These are phyloP conservation scores for Mycena sp. DNA, from an alignment of 1,284 basidiomycete species.

Conservation along the genomic window DNA sequence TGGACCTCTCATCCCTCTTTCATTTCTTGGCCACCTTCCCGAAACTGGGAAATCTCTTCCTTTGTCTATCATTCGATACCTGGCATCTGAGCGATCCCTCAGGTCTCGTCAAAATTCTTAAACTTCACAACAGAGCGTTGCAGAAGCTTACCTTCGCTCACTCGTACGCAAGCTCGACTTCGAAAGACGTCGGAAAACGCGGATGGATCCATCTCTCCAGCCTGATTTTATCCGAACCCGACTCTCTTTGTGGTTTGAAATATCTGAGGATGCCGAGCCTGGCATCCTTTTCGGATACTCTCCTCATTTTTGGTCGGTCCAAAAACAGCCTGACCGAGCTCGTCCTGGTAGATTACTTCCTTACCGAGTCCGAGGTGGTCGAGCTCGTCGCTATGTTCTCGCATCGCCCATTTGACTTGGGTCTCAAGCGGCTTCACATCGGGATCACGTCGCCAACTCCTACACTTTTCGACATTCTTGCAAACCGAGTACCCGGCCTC, in stretches of 20 bases:
- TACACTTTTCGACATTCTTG: neutral
- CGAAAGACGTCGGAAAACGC: no score
- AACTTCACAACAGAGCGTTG: neutral
- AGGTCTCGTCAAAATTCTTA: neutral
- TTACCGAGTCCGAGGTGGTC: conserved; percentile 28
- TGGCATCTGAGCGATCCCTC: conserved; percentile 27
- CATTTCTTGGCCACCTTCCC: conserved; percentile 35
- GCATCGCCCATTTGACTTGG: neutral
- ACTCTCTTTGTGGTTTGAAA: conserved; percentile 9
- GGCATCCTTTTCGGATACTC: conserved; percentile 23
- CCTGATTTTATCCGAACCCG: conserved; percentile 6
- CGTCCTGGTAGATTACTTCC: conserved; percentile 29
- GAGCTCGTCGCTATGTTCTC: conserved; percentile 7
- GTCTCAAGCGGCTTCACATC: neutral
- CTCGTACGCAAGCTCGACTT: no score
- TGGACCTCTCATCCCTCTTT: conserved; percentile 44
- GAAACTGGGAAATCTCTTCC: conserved; percentile 32
- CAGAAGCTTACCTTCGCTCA: no score
- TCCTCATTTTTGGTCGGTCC: conserved; percentile 32
- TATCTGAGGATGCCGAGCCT: conserved; percentile 19
- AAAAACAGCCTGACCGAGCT: conserved; percentile 35
- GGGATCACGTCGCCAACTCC: neutral
- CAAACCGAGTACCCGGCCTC: neutral
- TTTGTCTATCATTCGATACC: conserved; percentile 35
- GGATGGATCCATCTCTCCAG: conserved; percentile 4